phyloP scores from a whole-genome alignment of 306 rosid species.

The Acacia confusa region DNA sequence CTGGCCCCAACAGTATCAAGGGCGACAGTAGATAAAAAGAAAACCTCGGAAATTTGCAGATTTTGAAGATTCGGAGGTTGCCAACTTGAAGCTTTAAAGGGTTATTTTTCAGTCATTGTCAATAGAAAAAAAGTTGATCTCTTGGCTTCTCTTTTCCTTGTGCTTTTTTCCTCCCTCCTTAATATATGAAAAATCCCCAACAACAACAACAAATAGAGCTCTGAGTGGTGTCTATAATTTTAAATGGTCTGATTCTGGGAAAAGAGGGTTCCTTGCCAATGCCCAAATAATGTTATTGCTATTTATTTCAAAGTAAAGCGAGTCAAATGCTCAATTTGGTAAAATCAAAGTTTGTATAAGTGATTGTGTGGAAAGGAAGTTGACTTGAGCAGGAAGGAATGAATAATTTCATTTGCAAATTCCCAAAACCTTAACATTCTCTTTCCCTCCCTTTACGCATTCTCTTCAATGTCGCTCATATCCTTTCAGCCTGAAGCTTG shows the following conservation, averaged over 20 bases:
- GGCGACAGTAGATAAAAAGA: slow-evolving; percentile 46
- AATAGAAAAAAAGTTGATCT: slow-evolving; percentile 23
- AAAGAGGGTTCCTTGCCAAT: slow-evolving; percentile 33
- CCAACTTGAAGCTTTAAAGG: slow-evolving; percentile 34
- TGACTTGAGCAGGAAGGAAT: slow-evolving; percentile 4
- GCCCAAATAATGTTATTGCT: slow-evolving; percentile 34
- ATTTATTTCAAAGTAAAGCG: slow-evolving; percentile 23
- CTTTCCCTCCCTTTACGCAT: background rate
- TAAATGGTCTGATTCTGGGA: slow-evolving; percentile 21
- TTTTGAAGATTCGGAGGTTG: slow-evolving; percentile 27
- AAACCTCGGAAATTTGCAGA: slow-evolving; percentile 12
- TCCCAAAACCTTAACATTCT: background rate
- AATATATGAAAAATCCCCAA: slow-evolving; percentile 26
- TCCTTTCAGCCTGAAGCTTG: background rate
- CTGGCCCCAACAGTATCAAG: slow-evolving; percentile 48
- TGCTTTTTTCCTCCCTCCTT: slow-evolving; percentile 18
- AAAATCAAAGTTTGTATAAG: slow-evolving; percentile 26
- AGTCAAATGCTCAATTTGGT: slow-evolving; percentile 27
- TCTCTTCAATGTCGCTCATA: background rate
- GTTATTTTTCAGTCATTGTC: slow-evolving; percentile 39
- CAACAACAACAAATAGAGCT: slow-evolving; percentile 37
- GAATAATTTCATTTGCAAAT: background rate
- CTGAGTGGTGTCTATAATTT: slow-evolving; percentile 38
- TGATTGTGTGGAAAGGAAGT: slow-evolving; percentile 32
- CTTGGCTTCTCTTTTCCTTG: background rate